Conservation (phyloP, 352 stramenopile genomes). For the Pythium dissimile region DNA sequence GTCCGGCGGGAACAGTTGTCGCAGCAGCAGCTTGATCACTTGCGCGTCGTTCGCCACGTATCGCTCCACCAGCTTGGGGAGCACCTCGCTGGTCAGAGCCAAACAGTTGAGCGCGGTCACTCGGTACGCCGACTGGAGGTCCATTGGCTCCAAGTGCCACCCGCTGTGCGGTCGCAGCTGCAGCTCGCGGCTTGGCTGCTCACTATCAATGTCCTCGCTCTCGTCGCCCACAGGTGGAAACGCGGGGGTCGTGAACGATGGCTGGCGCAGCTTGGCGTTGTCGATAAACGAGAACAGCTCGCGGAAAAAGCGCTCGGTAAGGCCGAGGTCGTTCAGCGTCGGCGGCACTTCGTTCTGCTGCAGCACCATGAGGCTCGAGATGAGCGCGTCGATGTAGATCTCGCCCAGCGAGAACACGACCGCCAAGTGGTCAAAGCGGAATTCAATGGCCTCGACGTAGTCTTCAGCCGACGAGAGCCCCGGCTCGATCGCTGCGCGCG, state of each 20-base stretch:
- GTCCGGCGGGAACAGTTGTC: conserved; percentile 67
- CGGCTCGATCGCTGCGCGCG: conserved; percentile 37
- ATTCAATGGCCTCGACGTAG: conserved; percentile 48
- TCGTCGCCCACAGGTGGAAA: background rate
- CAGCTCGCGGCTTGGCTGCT: conserved; percentile 1
- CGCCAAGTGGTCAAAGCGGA: conserved; percentile 67
- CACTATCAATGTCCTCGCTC: conserved; percentile 21
- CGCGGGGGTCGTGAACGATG: background rate
- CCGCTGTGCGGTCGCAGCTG: conserved; percentile 48
- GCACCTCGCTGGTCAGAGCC: conserved; percentile 52
- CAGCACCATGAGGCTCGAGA: conserved; percentile 63
- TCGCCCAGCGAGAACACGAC: conserved; percentile 62
- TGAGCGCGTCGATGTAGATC: conserved; percentile 75
- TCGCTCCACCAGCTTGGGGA: conserved; percentile 51
- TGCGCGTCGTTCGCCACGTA: conserved; percentile 48
- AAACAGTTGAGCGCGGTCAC: conserved; percentile 66
- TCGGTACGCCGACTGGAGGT: conserved; percentile 49
- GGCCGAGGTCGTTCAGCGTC: conserved; percentile 43
- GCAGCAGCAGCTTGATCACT: conserved; percentile 72
- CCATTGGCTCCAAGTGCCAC: conserved; percentile 45
- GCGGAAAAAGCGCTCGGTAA: conserved; percentile 65
- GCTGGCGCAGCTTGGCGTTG: conserved; percentile 41
- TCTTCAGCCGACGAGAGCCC: conserved; percentile 29
- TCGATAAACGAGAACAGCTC: conserved; percentile 81
- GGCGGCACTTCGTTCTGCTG: conserved; percentile 44